These are phyloP conservation scores for Nevesoporus exiguus DNA, from an alignment of 768 basidiomycete genomes.

Conservation along the genomic window DNA sequence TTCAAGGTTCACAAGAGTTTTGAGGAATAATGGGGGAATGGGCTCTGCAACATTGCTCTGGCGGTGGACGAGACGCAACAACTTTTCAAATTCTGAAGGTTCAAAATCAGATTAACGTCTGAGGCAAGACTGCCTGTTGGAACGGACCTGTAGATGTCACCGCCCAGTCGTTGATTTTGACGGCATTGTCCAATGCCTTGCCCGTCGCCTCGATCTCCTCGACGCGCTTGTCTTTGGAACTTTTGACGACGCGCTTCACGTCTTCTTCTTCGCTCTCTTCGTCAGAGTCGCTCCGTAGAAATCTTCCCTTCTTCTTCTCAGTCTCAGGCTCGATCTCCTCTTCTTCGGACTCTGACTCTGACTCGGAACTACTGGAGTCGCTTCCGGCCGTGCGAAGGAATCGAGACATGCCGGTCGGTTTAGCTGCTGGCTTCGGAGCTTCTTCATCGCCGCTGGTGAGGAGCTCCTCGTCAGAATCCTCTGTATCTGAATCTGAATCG, in stretches of 20 bases:
- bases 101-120: conserved; percentile 13
- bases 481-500: conserved; percentile 75
- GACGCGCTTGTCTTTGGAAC: conserved; percentile 87
- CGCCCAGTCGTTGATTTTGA: conserved; percentile 97
- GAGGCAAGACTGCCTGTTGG: not conserved
- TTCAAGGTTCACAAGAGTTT: conserved; percentile 72
- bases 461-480: conserved; percentile 70
- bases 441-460: conserved; percentile 74
- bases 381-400: conserved; percentile 68
- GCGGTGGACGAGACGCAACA: conserved; percentile 83
- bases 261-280: conserved; percentile 64
- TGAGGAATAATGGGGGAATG: conserved; percentile 82
- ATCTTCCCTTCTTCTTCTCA: conserved; percentile 40
- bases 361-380: conserved; percentile 48
- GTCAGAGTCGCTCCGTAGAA: conserved; percentile 44
- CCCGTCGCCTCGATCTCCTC: conserved; percentile 95
- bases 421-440: conserved; percentile 35
- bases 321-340: conserved; percentile 52
- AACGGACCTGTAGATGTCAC: conserved; percentile 79
- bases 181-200: conserved; percentile 88
- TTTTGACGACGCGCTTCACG: conserved; percentile 64
- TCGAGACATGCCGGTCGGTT: conserved; percentile 57
- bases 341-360: conserved; percentile 50
- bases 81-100: conserved; percentile 90
- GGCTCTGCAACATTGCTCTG: conserved; percentile 84